phyloP scores from a whole-genome alignment of 73 alveolate genomes.

The Paraurostyla sp. region DNA sequence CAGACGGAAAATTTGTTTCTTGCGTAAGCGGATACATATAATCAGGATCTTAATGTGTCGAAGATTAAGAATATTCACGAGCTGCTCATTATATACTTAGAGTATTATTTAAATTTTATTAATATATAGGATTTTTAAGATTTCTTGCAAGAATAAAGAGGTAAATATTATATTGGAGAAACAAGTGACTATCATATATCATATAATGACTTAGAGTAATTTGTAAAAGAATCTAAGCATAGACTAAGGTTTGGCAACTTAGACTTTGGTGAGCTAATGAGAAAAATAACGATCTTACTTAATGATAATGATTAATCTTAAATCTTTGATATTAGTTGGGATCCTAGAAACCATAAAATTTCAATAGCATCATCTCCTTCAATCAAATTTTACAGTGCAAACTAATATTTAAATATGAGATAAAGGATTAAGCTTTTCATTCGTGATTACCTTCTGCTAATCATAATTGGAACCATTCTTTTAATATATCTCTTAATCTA shows the following conservation, averaged over 20 bases:
- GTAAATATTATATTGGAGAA: background rate
- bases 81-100: background rate
- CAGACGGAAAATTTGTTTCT: conserved; percentile 13
- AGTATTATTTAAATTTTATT: background rate
- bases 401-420: background rate
- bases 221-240: background rate
- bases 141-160: background rate
- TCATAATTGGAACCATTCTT: background rate
- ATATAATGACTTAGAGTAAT: background rate
- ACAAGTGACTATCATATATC: background rate
- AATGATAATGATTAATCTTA: background rate
- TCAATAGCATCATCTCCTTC: background rate
- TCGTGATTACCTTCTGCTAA: background rate
- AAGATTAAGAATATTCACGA: background rate
- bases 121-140: background rate
- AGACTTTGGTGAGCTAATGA: background rate
- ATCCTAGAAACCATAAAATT: background rate
- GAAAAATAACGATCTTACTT: background rate
- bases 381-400: background rate
- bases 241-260: background rate
- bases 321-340: conserved; percentile 25
- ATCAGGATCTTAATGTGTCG: background rate
- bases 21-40: background rate
- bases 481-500: background rate
- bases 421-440: background rate